Conservation (phyloP, 176 grass and related monocot genomes). For the Avena atlantica region DNA sequence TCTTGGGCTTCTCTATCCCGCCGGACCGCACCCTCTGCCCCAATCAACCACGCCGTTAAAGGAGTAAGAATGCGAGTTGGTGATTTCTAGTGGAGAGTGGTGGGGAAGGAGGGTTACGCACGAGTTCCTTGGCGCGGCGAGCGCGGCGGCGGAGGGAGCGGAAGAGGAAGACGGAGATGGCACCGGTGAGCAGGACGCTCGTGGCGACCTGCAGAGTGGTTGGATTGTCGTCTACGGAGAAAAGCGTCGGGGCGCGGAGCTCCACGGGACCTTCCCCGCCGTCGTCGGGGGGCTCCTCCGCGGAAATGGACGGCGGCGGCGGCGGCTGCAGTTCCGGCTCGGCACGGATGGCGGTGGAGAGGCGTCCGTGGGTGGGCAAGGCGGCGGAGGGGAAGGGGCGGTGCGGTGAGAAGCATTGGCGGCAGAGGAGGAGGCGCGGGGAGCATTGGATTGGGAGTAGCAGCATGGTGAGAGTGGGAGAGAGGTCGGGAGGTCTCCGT, state of each 20-base stretch:
- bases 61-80: not conserved
- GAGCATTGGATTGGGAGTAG: conserved; percentile 41
- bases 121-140: conserved; percentile 82
- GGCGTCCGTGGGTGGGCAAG: not conserved
- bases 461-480: conserved; percentile 32
- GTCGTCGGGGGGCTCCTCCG: conserved; percentile 25
- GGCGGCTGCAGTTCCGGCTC: conserved; percentile 32
- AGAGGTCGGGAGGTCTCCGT: not conserved
- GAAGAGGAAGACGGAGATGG: conserved; percentile 87
- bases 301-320: not conserved
- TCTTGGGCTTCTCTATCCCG: conserved; percentile 64
- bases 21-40: conserved; percentile 70
- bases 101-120: conserved; percentile 48
- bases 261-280: conserved; percentile 61
- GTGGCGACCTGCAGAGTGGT: conserved; percentile 75
- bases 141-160: conserved; percentile 91
- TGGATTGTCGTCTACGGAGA: conserved; percentile 73
- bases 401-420: conserved; percentile 27
- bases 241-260: conserved; percentile 52
- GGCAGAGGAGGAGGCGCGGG: conserved; percentile 46
- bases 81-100: not conserved
- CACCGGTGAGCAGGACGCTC: conserved; percentile 86
- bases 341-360: conserved; percentile 31
- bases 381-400: not conserved
- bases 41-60: conserved; percentile 13